Evolutionary conservation across 2,329 filamentous ascomycete genomes (phyloP).

Genomic region (Penicillium frequentans): DNA sequence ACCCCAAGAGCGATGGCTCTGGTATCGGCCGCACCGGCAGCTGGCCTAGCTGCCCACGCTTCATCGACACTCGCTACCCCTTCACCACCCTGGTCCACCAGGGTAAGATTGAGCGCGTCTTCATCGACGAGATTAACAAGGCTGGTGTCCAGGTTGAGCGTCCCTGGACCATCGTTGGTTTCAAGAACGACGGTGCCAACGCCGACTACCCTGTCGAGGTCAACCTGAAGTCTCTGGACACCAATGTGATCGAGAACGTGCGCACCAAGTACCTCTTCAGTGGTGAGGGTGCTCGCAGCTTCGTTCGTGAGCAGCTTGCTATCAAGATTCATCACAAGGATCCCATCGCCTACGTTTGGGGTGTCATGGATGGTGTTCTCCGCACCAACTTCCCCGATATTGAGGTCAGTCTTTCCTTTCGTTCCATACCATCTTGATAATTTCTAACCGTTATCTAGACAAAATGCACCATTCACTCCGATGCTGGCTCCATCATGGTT

Average conservation of each 20-base stretch:
- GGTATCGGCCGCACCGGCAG: slow-evolving; percentile 63
- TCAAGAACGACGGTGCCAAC: slow-evolving; percentile 60
- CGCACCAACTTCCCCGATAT: slow-evolving; percentile 64
- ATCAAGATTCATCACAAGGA: slow-evolving; percentile 67
- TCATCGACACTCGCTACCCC: slow-evolving; percentile 66
- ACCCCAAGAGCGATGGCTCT: slow-evolving; percentile 51
- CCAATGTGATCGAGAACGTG: slow-evolving; percentile 65
- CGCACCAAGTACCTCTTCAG: slow-evolving; percentile 64
- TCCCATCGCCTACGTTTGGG: slow-evolving; percentile 64
- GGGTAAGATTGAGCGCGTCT: slow-evolving; percentile 62
- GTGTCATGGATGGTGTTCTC: slow-evolving; percentile 66
- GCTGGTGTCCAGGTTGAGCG: slow-evolving; percentile 57
- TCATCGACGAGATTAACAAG: slow-evolving; percentile 62
- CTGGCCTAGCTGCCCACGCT: slow-evolving; percentile 86
- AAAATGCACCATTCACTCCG: slow-evolving; percentile 68
- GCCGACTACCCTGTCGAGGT: slow-evolving; percentile 79
- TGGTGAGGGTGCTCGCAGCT: slow-evolving; percentile 62
- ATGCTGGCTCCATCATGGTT: slow-evolving; percentile 64
- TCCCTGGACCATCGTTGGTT: slow-evolving; percentile 63
- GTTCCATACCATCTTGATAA: background rate
- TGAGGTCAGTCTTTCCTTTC: slow-evolving; percentile 44
- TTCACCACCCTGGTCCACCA: slow-evolving; percentile 65
- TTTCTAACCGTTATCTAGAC: slow-evolving; percentile 43
- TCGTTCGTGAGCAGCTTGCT: slow-evolving; percentile 62
- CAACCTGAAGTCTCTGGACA: slow-evolving; percentile 73